Evolutionary conservation across 768 basidiomycete genomes (phyloP).

Genomic region (Leucocoprinus sp.): DNA sequence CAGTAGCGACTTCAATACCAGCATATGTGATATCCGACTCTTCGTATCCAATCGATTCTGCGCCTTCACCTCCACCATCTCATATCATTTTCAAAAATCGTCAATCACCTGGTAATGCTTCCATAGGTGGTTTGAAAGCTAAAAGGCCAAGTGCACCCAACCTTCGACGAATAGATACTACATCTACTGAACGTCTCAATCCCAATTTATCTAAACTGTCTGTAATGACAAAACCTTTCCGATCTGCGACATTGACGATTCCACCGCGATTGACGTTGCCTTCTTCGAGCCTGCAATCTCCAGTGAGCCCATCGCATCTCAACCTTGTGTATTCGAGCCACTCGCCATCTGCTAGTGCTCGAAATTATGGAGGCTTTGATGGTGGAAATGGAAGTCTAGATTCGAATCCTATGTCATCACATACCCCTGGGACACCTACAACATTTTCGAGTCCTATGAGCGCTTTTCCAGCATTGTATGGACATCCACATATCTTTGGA

Average conservation of each 20-base stretch:
- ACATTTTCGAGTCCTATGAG: slow-evolving; percentile 14
- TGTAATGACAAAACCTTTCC: slow-evolving; percentile 48
- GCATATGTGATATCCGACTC: slow-evolving; percentile 8
- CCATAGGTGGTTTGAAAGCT: slow-evolving; percentile 22
- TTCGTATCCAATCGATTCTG: slow-evolving; percentile 30
- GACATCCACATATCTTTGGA: slow-evolving; percentile 11
- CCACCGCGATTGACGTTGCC: slow-evolving; percentile 35
- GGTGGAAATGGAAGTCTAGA: slow-evolving; percentile 8
- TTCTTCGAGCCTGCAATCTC: slow-evolving; percentile 19
- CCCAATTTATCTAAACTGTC: slow-evolving; percentile 48
- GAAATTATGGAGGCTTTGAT: not conserved
- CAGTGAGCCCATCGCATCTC: slow-evolving; percentile 52
- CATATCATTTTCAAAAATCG: slow-evolving; percentile 42
- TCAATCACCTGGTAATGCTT: slow-evolving; percentile 32
- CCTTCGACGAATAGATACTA: slow-evolving; percentile 55
- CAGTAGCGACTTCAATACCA: slow-evolving; percentile 8
- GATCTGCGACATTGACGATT: slow-evolving; percentile 49
- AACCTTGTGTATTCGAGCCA: slow-evolving; percentile 52
- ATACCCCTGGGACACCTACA: slow-evolving; percentile 43
- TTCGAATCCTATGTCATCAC: slow-evolving; percentile 43
- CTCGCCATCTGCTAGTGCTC: slow-evolving; percentile 23
- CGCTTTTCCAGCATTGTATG: slow-evolving; percentile 1
- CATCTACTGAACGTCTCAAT: slow-evolving; percentile 41
- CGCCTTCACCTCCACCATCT: slow-evolving; percentile 63
- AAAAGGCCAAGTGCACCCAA: slow-evolving; percentile 49